A percentile compares a stretch with the other conserved stretches of the same genome.
Evolutionary conservation across 2,329 filamentous ascomycete species (phyloP).

Genomic region (Fusarium pseudonygamai): DNA sequence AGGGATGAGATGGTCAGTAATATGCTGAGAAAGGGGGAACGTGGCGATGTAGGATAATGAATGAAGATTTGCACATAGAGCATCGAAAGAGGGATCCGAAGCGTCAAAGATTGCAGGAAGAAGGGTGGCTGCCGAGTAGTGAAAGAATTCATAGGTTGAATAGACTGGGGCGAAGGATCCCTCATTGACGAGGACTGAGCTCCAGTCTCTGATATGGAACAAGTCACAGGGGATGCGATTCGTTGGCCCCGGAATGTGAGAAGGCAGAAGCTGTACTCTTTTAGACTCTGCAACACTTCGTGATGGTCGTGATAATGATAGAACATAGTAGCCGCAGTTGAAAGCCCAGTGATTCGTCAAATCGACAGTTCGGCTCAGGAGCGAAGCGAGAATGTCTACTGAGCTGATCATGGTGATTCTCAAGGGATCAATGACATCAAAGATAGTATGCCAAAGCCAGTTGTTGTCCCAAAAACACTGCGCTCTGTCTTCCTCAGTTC

Average conservation of each 20-base stretch:
- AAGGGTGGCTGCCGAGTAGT: constrained; percentile 70
- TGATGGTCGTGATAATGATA: constrained; percentile 56
- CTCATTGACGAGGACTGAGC: constrained; percentile 74
- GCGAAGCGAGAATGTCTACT: constrained; percentile 67
- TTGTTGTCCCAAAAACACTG: constrained; percentile 45
- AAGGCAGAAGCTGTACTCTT: constrained; percentile 15
- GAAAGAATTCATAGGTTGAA: constrained; percentile 75
- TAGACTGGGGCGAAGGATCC: constrained; percentile 78
- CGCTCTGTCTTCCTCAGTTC: constrained; percentile 17
- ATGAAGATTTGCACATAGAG: constrained; percentile 52
- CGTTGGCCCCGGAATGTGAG: constrained; percentile 9
- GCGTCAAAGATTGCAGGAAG: constrained; percentile 61
- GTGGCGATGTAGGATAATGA: constrained; percentile 70
- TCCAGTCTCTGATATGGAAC: constrained; percentile 71
- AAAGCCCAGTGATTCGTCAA: constrained; percentile 71
- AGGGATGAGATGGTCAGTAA: constrained; percentile 57
- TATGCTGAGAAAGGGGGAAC: constrained; percentile 72
- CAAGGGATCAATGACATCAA: constrained; percentile 62
- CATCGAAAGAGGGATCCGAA: constrained; percentile 51
- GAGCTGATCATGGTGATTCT: constrained; percentile 68
- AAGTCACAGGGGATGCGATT: constrained; percentile 51
- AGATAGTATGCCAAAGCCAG: constrained; percentile 66
- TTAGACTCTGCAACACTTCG: background rate
- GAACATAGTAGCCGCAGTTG: constrained; percentile 68
- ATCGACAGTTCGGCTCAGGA: constrained; percentile 67